Percentiles rank a stretch among this genome's conserved stretches.
Evolutionary conservation across 768 basidiomycete species (phyloP).

Genomic region (Phaeotremella fagi): DNA sequence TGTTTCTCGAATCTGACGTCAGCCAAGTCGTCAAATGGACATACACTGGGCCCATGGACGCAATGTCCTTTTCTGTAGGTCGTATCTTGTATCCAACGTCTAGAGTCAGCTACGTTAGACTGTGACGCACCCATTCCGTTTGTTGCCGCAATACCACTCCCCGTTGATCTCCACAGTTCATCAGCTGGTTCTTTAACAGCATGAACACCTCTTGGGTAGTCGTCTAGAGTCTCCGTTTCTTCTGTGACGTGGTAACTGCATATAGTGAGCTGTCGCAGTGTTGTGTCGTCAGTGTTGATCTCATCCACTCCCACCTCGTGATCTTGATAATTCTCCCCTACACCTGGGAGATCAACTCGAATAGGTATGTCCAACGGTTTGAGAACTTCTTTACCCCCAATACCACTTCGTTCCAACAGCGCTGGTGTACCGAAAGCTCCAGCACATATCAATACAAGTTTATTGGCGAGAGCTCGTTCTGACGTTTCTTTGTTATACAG

Average conservation of each 20-base stretch:
- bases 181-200: constrained; percentile 3
- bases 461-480: neutral
- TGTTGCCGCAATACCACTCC: constrained; percentile 9
- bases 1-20: neutral
- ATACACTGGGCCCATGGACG: constrained; percentile 9
- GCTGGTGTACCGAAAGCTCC: constrained; percentile 7
- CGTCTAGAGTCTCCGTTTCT: constrained; percentile 8
- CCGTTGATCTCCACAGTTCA: constrained; percentile 7
- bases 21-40: neutral
- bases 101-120: neutral
- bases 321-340: constrained; percentile 18
- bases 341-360: constrained; percentile 12
- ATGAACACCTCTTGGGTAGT: constrained; percentile 1
- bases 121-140: constrained; percentile 13
- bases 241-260: constrained; percentile 12
- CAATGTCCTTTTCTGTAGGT: constrained; percentile 13
- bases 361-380: neutral
- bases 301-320: constrained; percentile 11
- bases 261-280: constrained; percentile 12
- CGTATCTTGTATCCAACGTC: constrained; percentile 18
- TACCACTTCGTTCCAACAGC: constrained; percentile 10
- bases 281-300: neutral
- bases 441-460: constrained; percentile 2
- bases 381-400: constrained; percentile 2
- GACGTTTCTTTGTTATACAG: neutral